Conservation (phyloP, 164 flowering plant genomes). For the Stephania cephalantha region DNA sequence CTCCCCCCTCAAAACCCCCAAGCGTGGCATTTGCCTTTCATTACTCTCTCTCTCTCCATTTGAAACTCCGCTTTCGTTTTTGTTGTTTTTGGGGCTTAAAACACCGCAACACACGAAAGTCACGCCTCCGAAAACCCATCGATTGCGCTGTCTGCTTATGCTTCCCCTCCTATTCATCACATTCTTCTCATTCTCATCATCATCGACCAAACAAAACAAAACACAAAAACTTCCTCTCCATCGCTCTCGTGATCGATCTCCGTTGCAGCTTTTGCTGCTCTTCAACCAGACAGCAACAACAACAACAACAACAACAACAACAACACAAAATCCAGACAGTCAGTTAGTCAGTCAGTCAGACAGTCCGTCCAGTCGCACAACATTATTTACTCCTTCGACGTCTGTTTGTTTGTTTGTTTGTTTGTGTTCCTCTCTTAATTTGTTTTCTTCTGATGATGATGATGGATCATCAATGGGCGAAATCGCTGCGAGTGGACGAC, state of each 20-base stretch:
- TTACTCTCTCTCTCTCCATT: background rate
- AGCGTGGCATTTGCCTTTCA: conserved; percentile 12
- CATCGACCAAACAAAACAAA: background rate
- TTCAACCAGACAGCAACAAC: conserved; percentile 4
- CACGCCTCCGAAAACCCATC: conserved; percentile 2
- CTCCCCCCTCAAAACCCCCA: background rate
- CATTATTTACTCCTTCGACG: background rate
- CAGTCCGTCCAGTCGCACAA: background rate
- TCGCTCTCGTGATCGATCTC: conserved; percentile 3
- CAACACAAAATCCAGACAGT: background rate
- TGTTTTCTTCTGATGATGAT: background rate
- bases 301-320: background rate
- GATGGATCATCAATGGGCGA: conserved; percentile 11
- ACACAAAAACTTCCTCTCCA: background rate
- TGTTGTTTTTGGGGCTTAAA: background rate
- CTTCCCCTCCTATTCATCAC: background rate
- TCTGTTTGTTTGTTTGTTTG: background rate
- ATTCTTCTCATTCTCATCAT: background rate
- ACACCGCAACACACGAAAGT: background rate
- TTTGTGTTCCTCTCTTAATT: background rate
- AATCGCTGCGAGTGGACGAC: conserved; percentile 6
- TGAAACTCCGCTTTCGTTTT: background rate
- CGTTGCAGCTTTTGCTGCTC: conserved; percentile 9
- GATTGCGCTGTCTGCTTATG: conserved; percentile 9
- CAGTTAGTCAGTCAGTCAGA: background rate